These are phyloP conservation scores for Ophiostoma himal-ulmi DNA, from an alignment of 2,329 filamentous ascomycete species.

Conservation along the genomic window DNA sequence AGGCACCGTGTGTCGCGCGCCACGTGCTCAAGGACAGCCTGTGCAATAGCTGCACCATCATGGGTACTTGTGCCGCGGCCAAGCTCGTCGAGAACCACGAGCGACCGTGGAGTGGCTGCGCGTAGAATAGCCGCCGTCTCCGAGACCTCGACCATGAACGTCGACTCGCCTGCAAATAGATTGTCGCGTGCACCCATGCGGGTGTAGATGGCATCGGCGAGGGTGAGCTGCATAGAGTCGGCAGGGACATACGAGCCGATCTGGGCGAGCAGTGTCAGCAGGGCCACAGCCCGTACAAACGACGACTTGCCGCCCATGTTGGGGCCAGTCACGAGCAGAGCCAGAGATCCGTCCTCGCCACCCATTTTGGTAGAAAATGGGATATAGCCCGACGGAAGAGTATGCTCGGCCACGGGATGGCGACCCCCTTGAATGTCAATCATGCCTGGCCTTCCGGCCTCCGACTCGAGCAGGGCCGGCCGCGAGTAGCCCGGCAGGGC, in stretches of 20 bases:
- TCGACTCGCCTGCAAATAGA: slow-evolving; percentile 87
- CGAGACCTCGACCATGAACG: slow-evolving; percentile 96
- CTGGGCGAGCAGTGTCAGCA: slow-evolving; percentile 90
- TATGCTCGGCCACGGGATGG: slow-evolving; percentile 93
- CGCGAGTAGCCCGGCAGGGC: slow-evolving; percentile 72
- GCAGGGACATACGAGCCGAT: slow-evolving; percentile 93
- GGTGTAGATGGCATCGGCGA: slow-evolving; percentile 87
- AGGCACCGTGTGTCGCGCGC: slow-evolving; percentile 68
- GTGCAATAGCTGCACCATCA: slow-evolving; percentile 91
- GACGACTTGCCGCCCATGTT: slow-evolving; percentile 99
- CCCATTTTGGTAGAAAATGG: slow-evolving; percentile 76
- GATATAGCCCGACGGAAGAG: slow-evolving; percentile 79
- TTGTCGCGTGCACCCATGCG: slow-evolving; percentile 96
- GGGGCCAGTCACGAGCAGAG: slow-evolving; percentile 86
- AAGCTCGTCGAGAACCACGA: slow-evolving; percentile 92
- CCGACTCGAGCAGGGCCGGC: slow-evolving; percentile 58
- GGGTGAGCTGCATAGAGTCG: slow-evolving; percentile 63
- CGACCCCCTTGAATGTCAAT: slow-evolving; percentile 70
- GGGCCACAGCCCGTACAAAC: slow-evolving; percentile 85
- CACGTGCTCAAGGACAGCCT: slow-evolving; percentile 81
- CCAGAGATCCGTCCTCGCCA: slow-evolving; percentile 48
- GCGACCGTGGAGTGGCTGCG: slow-evolving; percentile 72
- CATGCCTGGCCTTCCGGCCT: slow-evolving; percentile 37
- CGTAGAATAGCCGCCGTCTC: slow-evolving; percentile 90
- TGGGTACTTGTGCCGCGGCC: slow-evolving; percentile 91